A percentile compares a stretch with the other conserved stretches of the same genome.
These are phyloP conservation scores for Butyriboletus loyo DNA, from an alignment of 768 basidiomycete species.

Conservation along the genomic window DNA sequence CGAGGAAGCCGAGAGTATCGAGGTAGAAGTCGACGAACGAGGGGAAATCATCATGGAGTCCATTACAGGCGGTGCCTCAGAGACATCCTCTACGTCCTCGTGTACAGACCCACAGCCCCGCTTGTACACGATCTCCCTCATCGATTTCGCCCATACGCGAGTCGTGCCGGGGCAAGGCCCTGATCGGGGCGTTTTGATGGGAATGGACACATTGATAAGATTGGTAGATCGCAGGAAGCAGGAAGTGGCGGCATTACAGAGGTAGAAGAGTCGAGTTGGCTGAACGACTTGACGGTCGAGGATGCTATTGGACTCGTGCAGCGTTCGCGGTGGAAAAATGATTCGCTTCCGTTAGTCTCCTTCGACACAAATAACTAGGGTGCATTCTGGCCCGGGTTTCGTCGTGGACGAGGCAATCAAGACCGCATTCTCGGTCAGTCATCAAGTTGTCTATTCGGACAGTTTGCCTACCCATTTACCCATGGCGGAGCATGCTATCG, in stretches of 20 bases:
- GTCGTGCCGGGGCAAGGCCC: slow-evolving; percentile 67
- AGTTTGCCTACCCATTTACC: too few species aligned
- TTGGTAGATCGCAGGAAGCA: slow-evolving; percentile 59
- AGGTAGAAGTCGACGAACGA: slow-evolving; percentile 33
- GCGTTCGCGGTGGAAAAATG: not conserved
- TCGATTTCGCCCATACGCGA: slow-evolving; percentile 92
- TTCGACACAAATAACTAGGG: not conserved
- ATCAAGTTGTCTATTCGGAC: not conserved
- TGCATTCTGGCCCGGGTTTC: not conserved
- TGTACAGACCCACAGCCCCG: slow-evolving; percentile 6
- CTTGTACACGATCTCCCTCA: slow-evolving; percentile 65
- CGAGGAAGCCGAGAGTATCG: slow-evolving; percentile 36
- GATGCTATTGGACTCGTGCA: not conserved
- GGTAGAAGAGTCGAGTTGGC: not conserved
- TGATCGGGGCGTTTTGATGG: slow-evolving; percentile 74
- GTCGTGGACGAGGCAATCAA: too few species aligned
- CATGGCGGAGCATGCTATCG: too few species aligned
- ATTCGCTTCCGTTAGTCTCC: not conserved
- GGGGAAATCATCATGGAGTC: slow-evolving; percentile 23
- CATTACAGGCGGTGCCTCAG: not conserved
- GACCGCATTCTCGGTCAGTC: too few species aligned
- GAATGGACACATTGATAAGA: slow-evolving; percentile 61
- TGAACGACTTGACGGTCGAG: not conserved
- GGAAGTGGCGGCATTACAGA: slow-evolving; percentile 32
- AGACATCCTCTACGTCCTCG: slow-evolving; percentile 41